Evolutionary conservation across 1,284 basidiomycete species (phyloP).

Genomic region (Ustilago esculenta): DNA sequence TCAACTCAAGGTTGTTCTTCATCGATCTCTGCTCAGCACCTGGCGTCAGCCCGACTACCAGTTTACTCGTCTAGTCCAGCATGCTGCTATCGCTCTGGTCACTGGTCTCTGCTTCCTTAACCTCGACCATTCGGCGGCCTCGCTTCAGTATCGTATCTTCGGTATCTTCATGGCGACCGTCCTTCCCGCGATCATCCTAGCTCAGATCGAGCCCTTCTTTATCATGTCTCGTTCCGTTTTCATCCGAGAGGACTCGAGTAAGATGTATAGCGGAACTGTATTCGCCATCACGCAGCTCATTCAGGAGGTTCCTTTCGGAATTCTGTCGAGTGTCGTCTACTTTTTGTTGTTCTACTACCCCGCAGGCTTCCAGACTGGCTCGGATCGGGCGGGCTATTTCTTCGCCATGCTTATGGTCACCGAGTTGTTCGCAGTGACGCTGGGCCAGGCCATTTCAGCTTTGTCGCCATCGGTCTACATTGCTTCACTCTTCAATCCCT

Average conservation of each 20-base stretch:
- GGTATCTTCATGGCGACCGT: constrained; percentile 72
- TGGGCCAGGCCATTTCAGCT: constrained; percentile 67
- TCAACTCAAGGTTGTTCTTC: constrained; percentile 80
- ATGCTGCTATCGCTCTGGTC: constrained; percentile 75
- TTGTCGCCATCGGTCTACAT: constrained; percentile 72
- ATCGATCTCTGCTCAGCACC: constrained; percentile 74
- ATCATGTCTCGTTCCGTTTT: constrained; percentile 75
- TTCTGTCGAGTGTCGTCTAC: constrained; percentile 68
- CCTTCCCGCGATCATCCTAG: constrained; percentile 79
- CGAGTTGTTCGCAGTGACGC: constrained; percentile 54
- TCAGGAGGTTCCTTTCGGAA: constrained; percentile 76
- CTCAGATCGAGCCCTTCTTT: constrained; percentile 85
- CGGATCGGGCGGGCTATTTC: constrained; percentile 76
- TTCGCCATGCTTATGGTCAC: constrained; percentile 70
- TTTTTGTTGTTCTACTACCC: constrained; percentile 69
- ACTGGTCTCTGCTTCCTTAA: constrained; percentile 86
- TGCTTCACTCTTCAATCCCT: constrained; percentile 82
- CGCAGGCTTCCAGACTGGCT: constrained; percentile 73
- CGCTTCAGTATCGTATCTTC: constrained; percentile 86
- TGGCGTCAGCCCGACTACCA: constrained; percentile 67
- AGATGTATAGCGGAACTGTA: constrained; percentile 62
- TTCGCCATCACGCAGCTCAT: constrained; percentile 64
- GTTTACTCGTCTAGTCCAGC: constrained; percentile 77
- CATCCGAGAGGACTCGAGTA: constrained; percentile 59
- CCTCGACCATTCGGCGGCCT: constrained; percentile 75